These are phyloP conservation scores for Hypomontagnella submonticulosa DNA, from an alignment of 495 filamentous ascomycete genomes.

Conservation along the genomic window DNA sequence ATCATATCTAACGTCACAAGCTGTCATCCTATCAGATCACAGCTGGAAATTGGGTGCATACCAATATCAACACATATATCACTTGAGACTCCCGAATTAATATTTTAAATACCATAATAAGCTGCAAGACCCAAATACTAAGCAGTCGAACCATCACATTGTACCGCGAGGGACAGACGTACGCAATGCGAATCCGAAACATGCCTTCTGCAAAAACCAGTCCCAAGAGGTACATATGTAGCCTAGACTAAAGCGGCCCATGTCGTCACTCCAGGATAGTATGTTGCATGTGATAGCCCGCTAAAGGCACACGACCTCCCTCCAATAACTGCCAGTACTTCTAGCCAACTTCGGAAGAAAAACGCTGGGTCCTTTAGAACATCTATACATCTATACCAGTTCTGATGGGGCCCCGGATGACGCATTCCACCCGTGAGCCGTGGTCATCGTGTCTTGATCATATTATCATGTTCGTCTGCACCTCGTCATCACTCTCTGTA, in stretches of 20 bases:
- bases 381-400: neutral
- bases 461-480: conserved; percentile 5
- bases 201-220: too few species aligned
- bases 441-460: conserved; percentile 21
- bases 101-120: too few species aligned
- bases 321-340: neutral
- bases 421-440: conserved; percentile 24
- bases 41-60: neutral
- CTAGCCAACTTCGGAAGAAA: conserved; percentile 8
- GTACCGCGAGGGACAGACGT: conserved; percentile 1
- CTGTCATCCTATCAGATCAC: conserved; percentile 31
- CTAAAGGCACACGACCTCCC: conserved; percentile 41
- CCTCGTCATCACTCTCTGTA: conserved; percentile 26
- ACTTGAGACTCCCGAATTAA: conserved; percentile 2
- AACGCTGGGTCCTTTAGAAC: conserved; percentile 4
- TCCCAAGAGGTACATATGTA: conserved; percentile 5
- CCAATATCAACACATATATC: neutral
- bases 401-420: conserved; percentile 22
- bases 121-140: too few species aligned
- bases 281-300: conserved; percentile 42
- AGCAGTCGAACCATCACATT: neutral
- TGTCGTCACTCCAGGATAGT: conserved; percentile 31
- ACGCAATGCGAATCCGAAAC: conserved; percentile 19
- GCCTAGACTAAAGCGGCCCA: conserved; percentile 11
- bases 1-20: conserved; percentile 31